Evolutionary conservation across 2,329 filamentous ascomycete species (phyloP), one percentile per base, ranked within the genome.

Genomic region (Chrysosporium queenslandicum): DNA sequence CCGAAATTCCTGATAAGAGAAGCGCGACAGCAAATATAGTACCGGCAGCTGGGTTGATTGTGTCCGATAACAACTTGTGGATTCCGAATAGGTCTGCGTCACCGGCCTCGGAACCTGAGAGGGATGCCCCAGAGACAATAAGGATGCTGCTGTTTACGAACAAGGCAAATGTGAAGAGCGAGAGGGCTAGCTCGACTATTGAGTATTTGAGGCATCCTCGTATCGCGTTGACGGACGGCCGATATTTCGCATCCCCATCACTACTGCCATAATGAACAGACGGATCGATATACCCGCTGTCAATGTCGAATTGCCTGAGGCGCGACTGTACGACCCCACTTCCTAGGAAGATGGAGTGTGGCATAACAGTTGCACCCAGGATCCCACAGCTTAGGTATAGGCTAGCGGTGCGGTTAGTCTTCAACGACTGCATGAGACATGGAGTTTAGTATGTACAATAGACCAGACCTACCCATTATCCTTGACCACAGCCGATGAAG

Each of bases 121-220:
- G 77, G 0, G 85, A 83, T 0, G 86, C 81, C 21, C 88, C 89
- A 0, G 89, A 83, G 11, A 89, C 83, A 59, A 92, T 88, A 12
- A 92, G 76, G 61, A 92, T 91, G 32, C 86, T 78, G 50, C 81
- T 86, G 71, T 92, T 92, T 62, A 91, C 85, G 62, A 92, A 92
- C 2, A 92, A 76, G 0, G 87, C 87, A 64, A 91, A 90, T 0
- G 85, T 87, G 64, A 89, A 87, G 32, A 92, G 81, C 0, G 83
- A 85, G 12, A 88, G 63, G 5, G 79, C 73, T 8, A 90, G 71
- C 64, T 92, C 87, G 18, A 77, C 70, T 53, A 86, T 81, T 2
- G 84, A 86, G 64, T 86, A 86, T 55, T 81, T 85, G 61, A 90
- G 77, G 56, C 83, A 89, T 60, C 81, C 78, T 14, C 77, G 77